Evolutionary conservation across 768 basidiomycete species (phyloP).

Genomic region (Leccinum longicurvipes): DNA sequence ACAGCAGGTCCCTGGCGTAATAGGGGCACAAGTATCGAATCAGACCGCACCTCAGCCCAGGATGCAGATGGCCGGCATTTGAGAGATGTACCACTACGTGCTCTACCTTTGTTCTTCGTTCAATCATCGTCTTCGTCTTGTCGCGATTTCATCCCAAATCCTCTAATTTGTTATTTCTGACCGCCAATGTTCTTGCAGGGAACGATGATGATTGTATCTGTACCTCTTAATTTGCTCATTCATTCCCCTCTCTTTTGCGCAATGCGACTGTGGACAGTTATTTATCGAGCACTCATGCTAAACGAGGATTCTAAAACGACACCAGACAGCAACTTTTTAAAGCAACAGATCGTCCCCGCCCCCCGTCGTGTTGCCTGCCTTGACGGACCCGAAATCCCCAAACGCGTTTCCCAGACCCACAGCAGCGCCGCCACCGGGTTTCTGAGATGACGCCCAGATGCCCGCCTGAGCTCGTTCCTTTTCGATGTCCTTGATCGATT

Average conservation of each 20-base stretch:
- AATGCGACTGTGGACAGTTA: conserved; percentile 23
- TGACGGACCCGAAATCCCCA: conserved; percentile 33
- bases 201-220: conserved; percentile 39
- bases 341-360: conserved; percentile 44
- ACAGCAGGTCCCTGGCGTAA: conserved; percentile 36
- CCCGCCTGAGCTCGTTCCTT: conserved; percentile 80
- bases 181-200: conserved; percentile 29
- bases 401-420: conserved; percentile 23
- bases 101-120: background rate
- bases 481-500: conserved; percentile 88
- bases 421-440: conserved; percentile 9
- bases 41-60: conserved; percentile 30
- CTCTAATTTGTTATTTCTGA: conserved; percentile 22
- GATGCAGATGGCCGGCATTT: conserved; percentile 36
- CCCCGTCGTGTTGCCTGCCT: conserved; percentile 17
- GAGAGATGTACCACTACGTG: conserved; percentile 18
- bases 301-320: background rate
- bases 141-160: no score
- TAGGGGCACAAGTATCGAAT: conserved; percentile 27
- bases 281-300: conserved; percentile 6
- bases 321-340: conserved; percentile 15
- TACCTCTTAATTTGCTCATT: conserved; percentile 33
- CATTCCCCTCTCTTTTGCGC: conserved; percentile 20
- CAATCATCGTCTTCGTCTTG: conserved; percentile 13
- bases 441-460: conserved; percentile 60